Conservation (phyloP, 148 eudicot species). For the Cornus controversa region DNA sequence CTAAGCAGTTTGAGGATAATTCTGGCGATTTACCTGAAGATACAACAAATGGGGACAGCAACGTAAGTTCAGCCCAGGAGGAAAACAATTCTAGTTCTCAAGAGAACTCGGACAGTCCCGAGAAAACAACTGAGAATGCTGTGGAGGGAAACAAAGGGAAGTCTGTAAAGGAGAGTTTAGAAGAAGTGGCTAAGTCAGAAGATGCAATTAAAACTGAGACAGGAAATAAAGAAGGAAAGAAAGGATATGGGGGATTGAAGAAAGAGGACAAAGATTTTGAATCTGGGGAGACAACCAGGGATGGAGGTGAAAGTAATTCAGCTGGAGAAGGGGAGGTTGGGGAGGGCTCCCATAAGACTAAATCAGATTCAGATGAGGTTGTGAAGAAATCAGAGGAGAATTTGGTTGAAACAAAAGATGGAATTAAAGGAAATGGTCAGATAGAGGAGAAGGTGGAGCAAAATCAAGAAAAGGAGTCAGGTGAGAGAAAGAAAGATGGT, state of each 20-base stretch:
- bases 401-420: slow-evolving; percentile 28
- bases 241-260: slow-evolving; percentile 40
- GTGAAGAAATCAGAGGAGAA: slow-evolving; percentile 41
- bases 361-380: slow-evolving; percentile 28
- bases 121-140: slow-evolving; percentile 25
- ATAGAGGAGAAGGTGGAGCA: slow-evolving; percentile 43
- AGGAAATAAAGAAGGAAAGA: slow-evolving; percentile 27
- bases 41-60: slow-evolving; percentile 61
- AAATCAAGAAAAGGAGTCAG: slow-evolving; percentile 34
- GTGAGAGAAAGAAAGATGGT: slow-evolving; percentile 37
- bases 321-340: slow-evolving; percentile 39
- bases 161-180: slow-evolving; percentile 14
- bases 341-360: slow-evolving; percentile 35
- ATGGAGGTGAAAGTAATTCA: slow-evolving; percentile 31
- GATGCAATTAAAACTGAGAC: slow-evolving; percentile 11
- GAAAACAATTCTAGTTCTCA: slow-evolving; percentile 31
- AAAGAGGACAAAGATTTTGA: slow-evolving; percentile 39
- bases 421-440: slow-evolving; percentile 29
- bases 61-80: slow-evolving; percentile 25
- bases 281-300: slow-evolving; percentile 34
- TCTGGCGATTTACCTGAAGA: slow-evolving; percentile 77
- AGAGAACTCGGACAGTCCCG: slow-evolving; percentile 19
- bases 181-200: slow-evolving; percentile 19
- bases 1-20: slow-evolving; percentile 71
- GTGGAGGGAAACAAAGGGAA: slow-evolving; percentile 31